These are phyloP conservation scores for Lactarius sanguifluus DNA, from an alignment of 768 basidiomycete species.

Conservation along the genomic window DNA sequence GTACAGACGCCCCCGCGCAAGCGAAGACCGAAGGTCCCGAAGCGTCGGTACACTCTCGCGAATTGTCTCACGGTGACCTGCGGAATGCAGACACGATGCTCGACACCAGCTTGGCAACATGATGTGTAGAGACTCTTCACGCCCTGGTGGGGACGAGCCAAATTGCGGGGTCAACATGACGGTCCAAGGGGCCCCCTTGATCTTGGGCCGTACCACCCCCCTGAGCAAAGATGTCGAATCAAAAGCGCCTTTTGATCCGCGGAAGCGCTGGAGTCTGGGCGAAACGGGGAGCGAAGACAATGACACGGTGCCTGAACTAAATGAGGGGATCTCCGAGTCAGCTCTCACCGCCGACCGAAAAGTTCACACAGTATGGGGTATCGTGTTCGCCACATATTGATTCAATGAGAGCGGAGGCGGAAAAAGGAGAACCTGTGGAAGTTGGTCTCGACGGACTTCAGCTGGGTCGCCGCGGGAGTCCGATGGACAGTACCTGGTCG, in stretches of 20 bases:
- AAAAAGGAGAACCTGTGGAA: neutral
- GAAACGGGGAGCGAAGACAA: neutral
- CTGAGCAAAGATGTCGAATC: too few species aligned
- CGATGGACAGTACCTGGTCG: neutral
- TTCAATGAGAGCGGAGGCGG: neutral
- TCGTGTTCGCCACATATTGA: neutral
- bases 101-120: too few species aligned
- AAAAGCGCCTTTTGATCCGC: neutral
- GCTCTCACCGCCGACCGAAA: too few species aligned
- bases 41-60: neutral
- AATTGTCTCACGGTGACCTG: neutral
- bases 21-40: neutral
- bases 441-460: neutral
- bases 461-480: neutral
- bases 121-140: neutral
- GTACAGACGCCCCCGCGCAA: neutral
- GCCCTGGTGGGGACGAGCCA: too few species aligned
- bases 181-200: too few species aligned
- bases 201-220: neutral
- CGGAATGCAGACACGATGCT: neutral
- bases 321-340: neutral
- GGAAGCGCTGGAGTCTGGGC: neutral
- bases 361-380: too few species aligned
- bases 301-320: neutral
- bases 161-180: too few species aligned